Evolutionary conservation across 148 eudicot species (phyloP), one percentile per base, ranked within the genome.

Genomic region (Rhododendron ovatum): DNA sequence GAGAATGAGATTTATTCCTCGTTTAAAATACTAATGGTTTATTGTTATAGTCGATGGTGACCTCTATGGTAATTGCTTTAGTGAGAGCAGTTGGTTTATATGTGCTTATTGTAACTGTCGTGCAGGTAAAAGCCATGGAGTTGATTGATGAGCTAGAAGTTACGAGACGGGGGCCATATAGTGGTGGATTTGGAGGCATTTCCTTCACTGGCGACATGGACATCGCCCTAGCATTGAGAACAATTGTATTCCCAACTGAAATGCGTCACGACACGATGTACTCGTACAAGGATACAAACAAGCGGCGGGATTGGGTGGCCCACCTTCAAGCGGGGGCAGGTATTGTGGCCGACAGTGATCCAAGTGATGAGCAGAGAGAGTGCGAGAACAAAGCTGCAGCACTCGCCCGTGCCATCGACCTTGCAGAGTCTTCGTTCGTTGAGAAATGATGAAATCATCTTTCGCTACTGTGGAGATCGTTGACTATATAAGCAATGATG

Each of bases 251-350:
- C 91, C 91, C 98, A 39, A 94, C 98, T 26, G 91, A 88, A 10
- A 86, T 86, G 9, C 93, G 96, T n/a, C 86, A 94, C 57, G 95
- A 98, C 88, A 98, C 98, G 0, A 95, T 98, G 98, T 98, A 92
- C 87, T 93, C 96, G 1, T 98, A 98, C 92, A 91, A 90, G 82
- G 92, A 94, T 84, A 88, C 50, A 6, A 89, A 86, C 53, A 90
- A 65, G 45, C 89, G 99, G 43, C 91, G 93, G 73, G 98, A 98
- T 43, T 98, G 99, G 99, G 92, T 98, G 22, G 99, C 98, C 74
- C 95, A 98, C 88, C 93, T 98, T 73, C 99, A 98, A 89, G 92
- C 99, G 24, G 99, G 99, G 77, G 99, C 99, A 1, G 99, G 99
- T 28, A 92, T 98, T 67, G 99, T 98, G 28, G 99, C 99, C 2